A percentile compares a stretch with the other conserved stretches of the same genome.
These are phyloP conservation scores for Scheffersomyces segobiensis DNA, from an alignment of 1,139 yeast species.

Conservation along the genomic window DNA sequence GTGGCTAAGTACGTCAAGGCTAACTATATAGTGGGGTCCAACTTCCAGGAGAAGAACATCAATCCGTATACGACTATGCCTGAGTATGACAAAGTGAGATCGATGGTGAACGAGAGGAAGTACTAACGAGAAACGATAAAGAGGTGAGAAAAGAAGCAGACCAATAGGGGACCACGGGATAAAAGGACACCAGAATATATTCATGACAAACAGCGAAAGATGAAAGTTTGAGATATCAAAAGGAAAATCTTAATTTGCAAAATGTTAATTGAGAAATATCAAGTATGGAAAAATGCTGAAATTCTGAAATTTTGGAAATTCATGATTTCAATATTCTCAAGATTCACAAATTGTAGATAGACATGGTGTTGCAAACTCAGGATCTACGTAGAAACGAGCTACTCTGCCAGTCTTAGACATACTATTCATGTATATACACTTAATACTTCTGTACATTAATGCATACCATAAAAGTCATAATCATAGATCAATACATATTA, in stretches of 20 bases:
- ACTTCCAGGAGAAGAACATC: slow-evolving; percentile 31
- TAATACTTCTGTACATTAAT: neutral
- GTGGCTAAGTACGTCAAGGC: slow-evolving; percentile 71
- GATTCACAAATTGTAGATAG: neutral
- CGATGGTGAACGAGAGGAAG: slow-evolving; percentile 5
- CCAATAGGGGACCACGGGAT: neutral
- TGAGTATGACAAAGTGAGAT: slow-evolving; percentile 33
- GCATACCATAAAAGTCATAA: neutral
- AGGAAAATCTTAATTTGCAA: neutral
- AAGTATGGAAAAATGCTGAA: neutral
- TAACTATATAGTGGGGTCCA: slow-evolving; percentile 59
- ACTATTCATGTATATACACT: neutral
- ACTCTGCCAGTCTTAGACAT: neutral
- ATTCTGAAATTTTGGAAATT: neutral
- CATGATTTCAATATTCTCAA: neutral
- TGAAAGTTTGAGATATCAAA: neutral
- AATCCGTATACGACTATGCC: slow-evolving; percentile 39
- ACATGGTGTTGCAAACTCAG: neutral
- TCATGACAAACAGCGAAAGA: neutral
- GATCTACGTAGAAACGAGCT: neutral
- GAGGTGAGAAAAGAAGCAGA: neutral
- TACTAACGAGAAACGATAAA: neutral
- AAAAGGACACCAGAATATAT: neutral
- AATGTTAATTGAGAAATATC: no score
- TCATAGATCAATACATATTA: neutral